Evolutionary conservation across 2,329 filamentous ascomycete genomes (phyloP), one percentile per base, ranked within the genome.

Genomic region (Phialocephala sp.): DNA sequence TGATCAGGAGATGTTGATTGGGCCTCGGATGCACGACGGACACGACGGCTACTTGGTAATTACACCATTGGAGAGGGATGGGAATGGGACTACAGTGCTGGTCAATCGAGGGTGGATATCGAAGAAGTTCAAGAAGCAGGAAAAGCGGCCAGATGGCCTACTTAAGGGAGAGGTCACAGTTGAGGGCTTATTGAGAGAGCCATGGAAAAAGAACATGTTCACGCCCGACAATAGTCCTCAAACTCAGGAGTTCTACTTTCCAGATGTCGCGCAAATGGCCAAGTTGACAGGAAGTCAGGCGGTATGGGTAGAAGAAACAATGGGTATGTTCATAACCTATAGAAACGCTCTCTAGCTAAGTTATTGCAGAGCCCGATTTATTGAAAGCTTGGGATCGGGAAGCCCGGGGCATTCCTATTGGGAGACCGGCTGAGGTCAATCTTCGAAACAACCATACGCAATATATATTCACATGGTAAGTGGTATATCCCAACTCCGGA

Each of bases 391-490:
- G 93, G 76, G 88, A 94, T 73, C 87, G 93, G 75, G 86, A 92
- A 75, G 84, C 85, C 15, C 91, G 90, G 73, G 95, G 95, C 35
- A 89, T 97, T 66, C 95, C 95, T 1, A 94, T 97, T 76, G 95
- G 94, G 15, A 86, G 94, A 76, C 82, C 92, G 8, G 87, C 95
- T 4, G 93, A 97, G 80, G 94, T 99, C 67, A 97, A 96, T 77
- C 82, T 99, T 76, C 87, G 93, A 77, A 99, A 99, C 77, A 98
- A 97, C 80, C 95, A 99, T 79, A 89, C 92, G 69, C 95, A 98
- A 83, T 99, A 99, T 79, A 99, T 99, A 72, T 95, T 97, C 79
- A 99, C 95, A 71, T 99, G 95, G 95, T 98, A 87, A 76, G 89
- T 80, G 47, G 39, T 59, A 36, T 54, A 47, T 24, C 47, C 47